phyloP scores from a whole-genome alignment of 192 early-diverging fungal species.

The Phycomyces blakesleeanus region DNA sequence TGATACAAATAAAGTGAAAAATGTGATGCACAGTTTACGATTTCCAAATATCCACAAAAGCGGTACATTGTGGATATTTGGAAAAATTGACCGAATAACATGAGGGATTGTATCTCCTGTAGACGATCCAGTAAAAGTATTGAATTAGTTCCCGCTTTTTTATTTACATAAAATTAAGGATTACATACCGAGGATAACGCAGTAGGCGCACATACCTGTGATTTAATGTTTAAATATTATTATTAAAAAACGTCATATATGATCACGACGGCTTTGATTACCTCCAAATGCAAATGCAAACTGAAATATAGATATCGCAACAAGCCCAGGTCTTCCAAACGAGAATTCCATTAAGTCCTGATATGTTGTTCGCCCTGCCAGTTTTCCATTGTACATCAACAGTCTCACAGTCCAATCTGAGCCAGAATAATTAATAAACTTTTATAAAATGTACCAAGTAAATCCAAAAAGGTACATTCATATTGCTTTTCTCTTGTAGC shows the following conservation, averaged over 20 bases:
- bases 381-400: constrained; percentile 68
- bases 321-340: constrained; percentile 74
- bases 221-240: neutral
- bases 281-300: constrained; percentile 93
- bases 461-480: neutral
- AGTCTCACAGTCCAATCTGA: constrained; percentile 77
- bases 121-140: neutral
- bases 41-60: constrained; percentile 63
- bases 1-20: constrained; percentile 74
- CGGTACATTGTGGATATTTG: constrained; percentile 45
- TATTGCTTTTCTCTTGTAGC: neutral
- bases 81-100: constrained; percentile 71
- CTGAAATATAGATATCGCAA: constrained; percentile 83
- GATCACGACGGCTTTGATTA: constrained; percentile 28
- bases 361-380: constrained; percentile 76
- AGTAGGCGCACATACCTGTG: constrained; percentile 61
- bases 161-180: constrained; percentile 5
- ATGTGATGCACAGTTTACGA: constrained; percentile 68
- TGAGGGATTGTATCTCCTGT: constrained; percentile 88
- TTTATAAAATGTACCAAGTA: neutral
- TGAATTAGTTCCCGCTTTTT: neutral
- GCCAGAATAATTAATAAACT: neutral
- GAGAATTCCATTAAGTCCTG: constrained; percentile 80
- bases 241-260: too few species aligned
- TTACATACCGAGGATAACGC: constrained; percentile 52